Conservation (phyloP, 1,139 yeast species). For the Saccharomyces uvarum region DNA sequence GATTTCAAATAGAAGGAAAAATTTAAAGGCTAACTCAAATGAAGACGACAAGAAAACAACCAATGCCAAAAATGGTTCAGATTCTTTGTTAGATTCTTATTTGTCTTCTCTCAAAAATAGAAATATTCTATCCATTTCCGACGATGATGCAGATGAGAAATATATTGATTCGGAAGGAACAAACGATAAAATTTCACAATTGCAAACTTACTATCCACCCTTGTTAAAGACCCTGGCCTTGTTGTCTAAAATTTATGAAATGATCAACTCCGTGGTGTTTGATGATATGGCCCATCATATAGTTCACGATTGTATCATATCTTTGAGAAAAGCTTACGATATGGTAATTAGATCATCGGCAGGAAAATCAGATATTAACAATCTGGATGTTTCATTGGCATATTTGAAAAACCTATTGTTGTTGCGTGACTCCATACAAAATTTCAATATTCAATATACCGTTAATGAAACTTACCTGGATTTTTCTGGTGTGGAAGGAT, state of each 20-base stretch:
- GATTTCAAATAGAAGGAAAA: slow-evolving; percentile 41
- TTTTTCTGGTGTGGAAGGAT: slow-evolving; percentile 64
- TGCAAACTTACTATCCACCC: slow-evolving; percentile 57
- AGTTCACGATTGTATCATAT: slow-evolving; percentile 68
- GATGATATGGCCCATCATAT: slow-evolving; percentile 86
- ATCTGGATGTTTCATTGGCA: slow-evolving; percentile 56
- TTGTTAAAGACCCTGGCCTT: slow-evolving; percentile 62
- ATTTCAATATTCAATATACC: slow-evolving; percentile 72
- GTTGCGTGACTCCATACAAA: slow-evolving; percentile 61
- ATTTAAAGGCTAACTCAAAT: slow-evolving; percentile 12
- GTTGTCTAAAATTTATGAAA: slow-evolving; percentile 70
- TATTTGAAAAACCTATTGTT: slow-evolving; percentile 65
- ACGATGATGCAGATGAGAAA: not conserved
- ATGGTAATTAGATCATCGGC: slow-evolving; percentile 33
- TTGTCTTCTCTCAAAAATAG: not conserved
- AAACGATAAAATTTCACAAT: not conserved
- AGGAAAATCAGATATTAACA: slow-evolving; percentile 8
- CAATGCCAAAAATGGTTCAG: slow-evolving; percentile 1
- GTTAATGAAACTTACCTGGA: slow-evolving; percentile 70
- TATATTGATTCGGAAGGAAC: not conserved
- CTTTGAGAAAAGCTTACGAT: slow-evolving; percentile 46
- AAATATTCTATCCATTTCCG: not conserved
- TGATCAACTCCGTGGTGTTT: slow-evolving; percentile 67
- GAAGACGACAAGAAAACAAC: slow-evolving; percentile 5
- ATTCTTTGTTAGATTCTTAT: not conserved